These are phyloP conservation scores for Castanopsis chinensis DNA, from an alignment of 306 rosid species.

Conservation along the genomic window DNA sequence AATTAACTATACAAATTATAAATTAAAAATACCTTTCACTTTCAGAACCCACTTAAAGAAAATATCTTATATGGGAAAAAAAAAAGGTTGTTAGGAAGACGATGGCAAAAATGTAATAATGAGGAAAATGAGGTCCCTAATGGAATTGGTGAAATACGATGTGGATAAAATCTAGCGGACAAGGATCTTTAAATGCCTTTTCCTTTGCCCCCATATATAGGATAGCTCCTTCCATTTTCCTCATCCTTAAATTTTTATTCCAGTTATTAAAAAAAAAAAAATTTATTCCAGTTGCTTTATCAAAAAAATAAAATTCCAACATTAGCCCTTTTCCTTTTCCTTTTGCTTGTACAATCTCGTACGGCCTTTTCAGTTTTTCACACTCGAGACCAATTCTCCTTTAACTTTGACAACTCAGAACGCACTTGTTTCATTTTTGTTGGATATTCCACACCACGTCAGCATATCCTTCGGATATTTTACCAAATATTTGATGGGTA, in stretches of 20 bases:
- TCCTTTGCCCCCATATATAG: not conserved
- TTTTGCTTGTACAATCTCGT: not conserved
- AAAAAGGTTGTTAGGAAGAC: not conserved
- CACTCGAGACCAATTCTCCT: not conserved
- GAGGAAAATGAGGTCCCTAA: not conserved
- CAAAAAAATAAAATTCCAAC: too few species aligned
- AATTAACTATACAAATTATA: too few species aligned
- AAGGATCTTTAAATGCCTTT: not conserved
- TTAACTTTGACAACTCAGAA: not conserved
- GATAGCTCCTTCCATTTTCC: not conserved
- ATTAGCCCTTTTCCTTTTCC: not conserved
- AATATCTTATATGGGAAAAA: not conserved
- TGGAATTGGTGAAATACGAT: not conserved
- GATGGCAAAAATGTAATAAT: constrained; percentile 14
- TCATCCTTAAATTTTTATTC: not conserved
- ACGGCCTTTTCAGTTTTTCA: constrained; percentile 15
- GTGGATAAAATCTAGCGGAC: constrained; percentile 16
- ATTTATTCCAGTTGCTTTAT: too few species aligned
- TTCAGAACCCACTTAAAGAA: too few species aligned
- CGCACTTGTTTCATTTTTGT: constrained; percentile 2
- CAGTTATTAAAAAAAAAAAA: too few species aligned
- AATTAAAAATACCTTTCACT: too few species aligned
- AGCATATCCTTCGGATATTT: not conserved
- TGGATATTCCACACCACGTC: not conserved
- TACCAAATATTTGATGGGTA: not conserved